phyloP scores from a whole-genome alignment of 768 basidiomycete species.

The Hypholoma fasciculare region DNA sequence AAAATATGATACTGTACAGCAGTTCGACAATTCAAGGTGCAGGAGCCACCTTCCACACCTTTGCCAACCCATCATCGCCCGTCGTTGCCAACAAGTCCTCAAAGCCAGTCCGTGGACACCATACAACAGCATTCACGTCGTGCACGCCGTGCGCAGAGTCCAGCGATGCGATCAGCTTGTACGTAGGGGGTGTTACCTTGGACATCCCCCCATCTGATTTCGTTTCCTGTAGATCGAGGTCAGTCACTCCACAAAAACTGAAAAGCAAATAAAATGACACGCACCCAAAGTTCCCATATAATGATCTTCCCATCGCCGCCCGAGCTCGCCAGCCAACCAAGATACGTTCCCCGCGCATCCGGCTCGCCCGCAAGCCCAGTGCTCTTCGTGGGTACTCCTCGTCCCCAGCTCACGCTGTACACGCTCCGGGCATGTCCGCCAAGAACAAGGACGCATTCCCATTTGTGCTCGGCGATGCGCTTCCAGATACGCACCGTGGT shows the following conservation, averaged over 20 bases:
- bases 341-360: constrained; percentile 25
- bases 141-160: constrained; percentile 74
- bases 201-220: constrained; percentile 6
- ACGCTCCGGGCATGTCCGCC: constrained; percentile 71
- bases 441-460: constrained; percentile 61
- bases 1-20: not conserved
- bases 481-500: constrained; percentile 85
- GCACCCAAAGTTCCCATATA: constrained; percentile 75
- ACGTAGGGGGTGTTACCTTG: constrained; percentile 13
- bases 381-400: constrained; percentile 28
- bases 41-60: constrained; percentile 63
- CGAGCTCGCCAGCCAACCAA: constrained; percentile 85
- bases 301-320: constrained; percentile 86
- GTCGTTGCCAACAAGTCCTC: constrained; percentile 75
- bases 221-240: constrained; percentile 24
- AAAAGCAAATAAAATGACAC: constrained; percentile 18
- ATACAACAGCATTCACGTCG: constrained; percentile 84
- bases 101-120: constrained; percentile 73
- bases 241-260: not conserved
- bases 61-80: constrained; percentile 83
- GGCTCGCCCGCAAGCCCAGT: constrained; percentile 2
- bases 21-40: not conserved
- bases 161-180: constrained; percentile 57
- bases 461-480: constrained; percentile 57
- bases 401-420: constrained; percentile 79